Percentiles rank a stretch among this genome's conserved stretches.
phyloP scores from a whole-genome alignment of 1,284 basidiomycete species.

The Quambalaria eucalypti region DNA sequence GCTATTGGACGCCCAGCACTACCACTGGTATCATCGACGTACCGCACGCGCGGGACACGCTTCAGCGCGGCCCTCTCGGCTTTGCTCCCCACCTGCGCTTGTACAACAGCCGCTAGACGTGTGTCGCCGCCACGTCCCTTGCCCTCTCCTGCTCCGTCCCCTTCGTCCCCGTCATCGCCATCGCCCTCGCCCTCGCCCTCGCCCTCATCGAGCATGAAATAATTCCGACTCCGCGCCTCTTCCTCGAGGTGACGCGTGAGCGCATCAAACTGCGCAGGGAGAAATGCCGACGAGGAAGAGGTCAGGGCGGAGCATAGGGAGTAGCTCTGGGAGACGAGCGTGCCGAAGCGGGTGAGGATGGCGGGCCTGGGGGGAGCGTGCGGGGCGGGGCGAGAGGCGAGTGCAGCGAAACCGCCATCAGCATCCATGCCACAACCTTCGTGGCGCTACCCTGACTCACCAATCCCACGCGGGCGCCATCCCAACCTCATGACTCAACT shows the following conservation, averaged over 20 bases:
- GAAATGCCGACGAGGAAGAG: background rate
- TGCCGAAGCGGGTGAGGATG: constrained; percentile 1
- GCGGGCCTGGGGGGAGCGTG: background rate
- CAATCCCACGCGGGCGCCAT: background rate
- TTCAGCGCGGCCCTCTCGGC: background rate
- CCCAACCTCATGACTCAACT: background rate
- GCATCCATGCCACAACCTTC: background rate
- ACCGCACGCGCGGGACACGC: background rate
- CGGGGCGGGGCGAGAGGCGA: background rate
- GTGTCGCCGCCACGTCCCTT: too few species aligned
- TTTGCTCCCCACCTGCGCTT: too few species aligned
- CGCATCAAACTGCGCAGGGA: background rate
- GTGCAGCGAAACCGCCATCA: background rate
- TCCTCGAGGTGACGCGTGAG: background rate
- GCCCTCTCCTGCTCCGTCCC: too few species aligned
- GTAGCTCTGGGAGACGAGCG: constrained; percentile 1
- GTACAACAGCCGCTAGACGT: too few species aligned
- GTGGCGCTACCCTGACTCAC: background rate
- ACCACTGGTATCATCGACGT: background rate
- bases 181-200: background rate
- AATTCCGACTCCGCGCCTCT: background rate
- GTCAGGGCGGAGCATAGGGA: constrained; percentile 1
- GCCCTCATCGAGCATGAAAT: background rate
- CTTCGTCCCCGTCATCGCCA: too few species aligned
- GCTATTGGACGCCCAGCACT: too few species aligned